Percentiles rank a stretch among this genome's conserved stretches.
Evolutionary conservation across 805 yeast species (phyloP).

Genomic region (Wickerhamomyces sydowiorum): DNA sequence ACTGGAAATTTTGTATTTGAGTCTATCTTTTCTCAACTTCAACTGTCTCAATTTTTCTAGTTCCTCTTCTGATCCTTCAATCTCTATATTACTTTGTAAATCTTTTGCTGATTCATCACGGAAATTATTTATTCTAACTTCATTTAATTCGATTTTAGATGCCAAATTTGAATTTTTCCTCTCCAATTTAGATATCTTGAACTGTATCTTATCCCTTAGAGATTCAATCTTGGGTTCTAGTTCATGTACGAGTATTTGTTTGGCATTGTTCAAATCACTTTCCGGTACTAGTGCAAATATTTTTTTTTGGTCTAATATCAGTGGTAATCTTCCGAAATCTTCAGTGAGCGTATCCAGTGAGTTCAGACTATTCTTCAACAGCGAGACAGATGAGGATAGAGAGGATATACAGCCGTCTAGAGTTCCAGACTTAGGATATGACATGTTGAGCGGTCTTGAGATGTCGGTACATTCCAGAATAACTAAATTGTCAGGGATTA

Average conservation of each 20-base stretch:
- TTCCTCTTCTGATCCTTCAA: conserved; percentile 28
- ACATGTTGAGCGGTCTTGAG: conserved; percentile 2
- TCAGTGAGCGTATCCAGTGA: conserved; percentile 27
- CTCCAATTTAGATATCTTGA: conserved; percentile 28
- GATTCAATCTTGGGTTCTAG: conserved; percentile 36
- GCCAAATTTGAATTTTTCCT: conserved; percentile 27
- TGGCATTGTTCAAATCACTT: conserved; percentile 36
- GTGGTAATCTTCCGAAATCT: conserved; percentile 34
- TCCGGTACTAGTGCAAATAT: conserved; percentile 50
- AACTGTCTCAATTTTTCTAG: conserved; percentile 33
- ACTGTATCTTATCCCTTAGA: conserved; percentile 26
- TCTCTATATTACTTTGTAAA: conserved; percentile 11
- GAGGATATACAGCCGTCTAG: conserved; percentile 27
- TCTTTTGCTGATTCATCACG: conserved; percentile 13
- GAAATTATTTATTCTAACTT: conserved; percentile 28
- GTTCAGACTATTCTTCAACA: conserved; percentile 28
- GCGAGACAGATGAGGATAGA: conserved; percentile 27
- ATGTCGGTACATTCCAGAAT: no score
- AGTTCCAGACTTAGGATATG: conserved; percentile 10
- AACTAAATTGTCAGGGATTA: no score
- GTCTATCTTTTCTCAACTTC: conserved; percentile 37
- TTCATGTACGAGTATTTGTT: conserved; percentile 28
- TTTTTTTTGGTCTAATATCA: conserved; percentile 36
- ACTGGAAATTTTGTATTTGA: conserved; percentile 32
- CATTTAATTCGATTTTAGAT: conserved; percentile 35